Base-by-base conservation (phyloP, 768 basidiomycete species). In the Candolleomyces efflorescens region DNA sequence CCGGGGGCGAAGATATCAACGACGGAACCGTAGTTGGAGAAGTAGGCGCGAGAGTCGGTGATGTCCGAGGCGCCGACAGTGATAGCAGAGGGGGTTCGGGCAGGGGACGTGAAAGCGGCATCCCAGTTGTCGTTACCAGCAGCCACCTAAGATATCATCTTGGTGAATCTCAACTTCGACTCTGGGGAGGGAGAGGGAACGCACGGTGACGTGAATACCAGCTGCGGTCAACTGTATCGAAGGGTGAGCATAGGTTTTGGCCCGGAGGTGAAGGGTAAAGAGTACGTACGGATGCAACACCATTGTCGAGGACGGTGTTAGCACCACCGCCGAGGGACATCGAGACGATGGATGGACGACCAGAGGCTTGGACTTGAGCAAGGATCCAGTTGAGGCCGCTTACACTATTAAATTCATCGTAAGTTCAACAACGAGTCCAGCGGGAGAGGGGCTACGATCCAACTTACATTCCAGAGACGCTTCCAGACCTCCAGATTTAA, bases 1-100 rank as follows among this genome's bases (percentile, higher is more conserved):
- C 77, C 78, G 32, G 77, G 76, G 9, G 76, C 78, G 55, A 75
- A 75, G 60, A 78, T 56, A 58, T 77, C 72, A 58, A 79, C 71
- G 45, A 69, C 62, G n/a, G 65, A n/a, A n/a, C 78, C 78, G 51
- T 64, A 76, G 67, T 78, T 77, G 51, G 75, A 77, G 71, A 70
- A 75, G 5, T 58, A 66, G 24, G 72, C 68, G 6, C 71, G 64
- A 3, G 62, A 62, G 50, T 75, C 76, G 7, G 61, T 59, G 61
- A 78, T 76, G 45, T 64, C 69, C 17, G 62, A 67, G 10, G 77
- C 74, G 39, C 73, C 78, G 39, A 79, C 73, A 22, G 77, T 77
- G 55, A 70, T 73, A 22, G 69, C 76, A 15, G 60, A 59, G 3
- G 69, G 61, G 1, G 67, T 68, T 47, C 73, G 68, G 22, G 76